phyloP scores from a whole-genome alignment of 1,139 yeast genomes.

The Candida freyschussii region DNA sequence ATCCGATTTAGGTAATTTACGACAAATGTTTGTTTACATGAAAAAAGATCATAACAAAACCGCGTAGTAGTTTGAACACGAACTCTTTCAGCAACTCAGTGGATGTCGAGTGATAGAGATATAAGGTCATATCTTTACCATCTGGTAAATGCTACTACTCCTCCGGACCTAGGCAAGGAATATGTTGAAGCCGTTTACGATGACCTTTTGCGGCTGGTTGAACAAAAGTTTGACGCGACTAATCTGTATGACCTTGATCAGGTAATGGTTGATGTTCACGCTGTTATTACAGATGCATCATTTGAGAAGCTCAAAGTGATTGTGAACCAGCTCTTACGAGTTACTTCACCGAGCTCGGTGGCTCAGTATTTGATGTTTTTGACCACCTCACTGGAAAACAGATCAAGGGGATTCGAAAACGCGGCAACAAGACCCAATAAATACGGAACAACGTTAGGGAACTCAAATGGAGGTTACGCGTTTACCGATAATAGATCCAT shows the following conservation, averaged over 20 bases:
- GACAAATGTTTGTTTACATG: too few species aligned
- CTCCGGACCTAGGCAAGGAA: conserved; percentile 38
- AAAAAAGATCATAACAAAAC: too few species aligned
- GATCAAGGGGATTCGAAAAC: conserved; percentile 1
- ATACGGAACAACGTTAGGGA: conserved; percentile 1
- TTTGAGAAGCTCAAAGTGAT: conserved; percentile 34
- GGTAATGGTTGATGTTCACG: too few species aligned
- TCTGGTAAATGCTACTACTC: conserved; percentile 25
- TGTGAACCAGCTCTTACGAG: conserved; percentile 31
- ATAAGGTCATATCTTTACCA: conserved; percentile 12
- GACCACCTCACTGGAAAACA: conserved; percentile 20
- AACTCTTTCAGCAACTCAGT: too few species aligned
- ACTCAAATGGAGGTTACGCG: conserved; percentile 6
- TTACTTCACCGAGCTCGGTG: conserved; percentile 33
- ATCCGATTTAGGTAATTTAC: too few species aligned
- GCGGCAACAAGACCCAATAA: conserved; percentile 18
- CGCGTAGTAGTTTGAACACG: too few species aligned
- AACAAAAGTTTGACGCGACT: conserved; percentile 2
- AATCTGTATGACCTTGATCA: too few species aligned
- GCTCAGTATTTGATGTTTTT: conserved; percentile 37
- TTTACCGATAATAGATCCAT: conserved; percentile 12
- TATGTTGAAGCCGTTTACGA: conserved; percentile 32
- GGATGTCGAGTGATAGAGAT: too few species aligned
- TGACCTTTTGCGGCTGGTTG: conserved; percentile 17
- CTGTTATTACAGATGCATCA: too few species aligned